These are phyloP conservation scores for Fraxinus greggii DNA, from an alignment of 305 asterid species.

Conservation along the genomic window DNA sequence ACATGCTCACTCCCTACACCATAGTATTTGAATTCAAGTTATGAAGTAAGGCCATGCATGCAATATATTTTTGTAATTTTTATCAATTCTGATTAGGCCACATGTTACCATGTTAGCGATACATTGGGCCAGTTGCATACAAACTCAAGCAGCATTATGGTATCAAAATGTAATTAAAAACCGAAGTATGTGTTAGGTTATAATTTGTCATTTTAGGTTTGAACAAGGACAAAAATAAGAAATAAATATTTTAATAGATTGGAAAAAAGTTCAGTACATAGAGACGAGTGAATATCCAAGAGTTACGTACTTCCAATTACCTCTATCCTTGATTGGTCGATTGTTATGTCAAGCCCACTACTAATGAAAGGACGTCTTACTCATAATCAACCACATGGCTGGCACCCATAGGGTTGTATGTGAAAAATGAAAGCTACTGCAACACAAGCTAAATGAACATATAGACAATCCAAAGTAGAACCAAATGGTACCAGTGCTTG, in stretches of 20 bases:
- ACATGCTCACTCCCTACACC: neutral
- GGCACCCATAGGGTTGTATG: neutral
- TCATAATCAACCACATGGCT: neutral
- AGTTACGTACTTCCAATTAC: neutral
- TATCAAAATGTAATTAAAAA: too few relatives aligned
- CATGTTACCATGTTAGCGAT: neutral
- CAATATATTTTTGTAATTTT: neutral
- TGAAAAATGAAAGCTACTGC: neutral
- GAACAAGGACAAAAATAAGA: neutral
- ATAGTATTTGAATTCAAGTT: neutral
- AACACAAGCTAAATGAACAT: neutral
- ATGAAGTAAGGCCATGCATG: neutral
- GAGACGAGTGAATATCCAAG: neutral
- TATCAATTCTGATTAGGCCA: neutral
- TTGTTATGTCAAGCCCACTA: neutral
- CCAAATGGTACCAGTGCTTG: neutral
- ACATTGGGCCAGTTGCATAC: neutral
- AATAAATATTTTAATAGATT: neutral
- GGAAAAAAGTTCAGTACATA: neutral
- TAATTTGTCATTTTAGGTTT: neutral
- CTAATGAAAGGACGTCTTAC: neutral
- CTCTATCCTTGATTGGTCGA: neutral
- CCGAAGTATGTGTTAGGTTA: neutral
- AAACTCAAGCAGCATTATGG: neutral
- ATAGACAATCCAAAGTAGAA: neutral